Evolutionary conservation across 768 basidiomycete species (phyloP), one percentile per base, ranked within the genome.

Genomic region (Bullera alba): DNA sequence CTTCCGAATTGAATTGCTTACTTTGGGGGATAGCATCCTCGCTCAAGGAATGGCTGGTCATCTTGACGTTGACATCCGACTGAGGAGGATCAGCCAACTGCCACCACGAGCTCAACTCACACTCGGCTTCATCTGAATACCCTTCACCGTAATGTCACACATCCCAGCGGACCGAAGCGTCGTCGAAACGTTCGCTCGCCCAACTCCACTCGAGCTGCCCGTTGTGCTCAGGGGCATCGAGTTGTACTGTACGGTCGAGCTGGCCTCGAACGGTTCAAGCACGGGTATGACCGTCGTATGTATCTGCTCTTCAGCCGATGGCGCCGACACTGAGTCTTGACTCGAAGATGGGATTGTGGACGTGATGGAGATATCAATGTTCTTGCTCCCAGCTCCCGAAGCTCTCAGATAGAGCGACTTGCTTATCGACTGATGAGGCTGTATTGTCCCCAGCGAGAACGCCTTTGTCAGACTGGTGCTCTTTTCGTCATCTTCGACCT

Each of bases 361-460:
- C 49, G 83, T 84, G 29, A 92, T 74, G 0, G 88, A 90, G 29
- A 93, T 75, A 64, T 95, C 91, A 47, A 95, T 70, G 37, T 81
- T 77, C 37, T 89, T 79, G 46, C 85, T 80, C 1, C 85, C 87
- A 1, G 79, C 74, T 1, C 78, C 84, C 0, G 77, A 75, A 58
- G 79, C 82, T 34, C 76, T 71, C 29, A 93, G 75, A 59, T 78
- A 75, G 30, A 96, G 65, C 7, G 81, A 83, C 68, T 85, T 87
- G 42, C 77, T 57, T 2, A 75, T 75, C 29, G 75, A 79, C 1
- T 75, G 76, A 1, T 84, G 83, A 0, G 86, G 81, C 1, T 75
- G 57, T 17, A 93, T 68, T 1, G 72, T 65, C 14, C 89, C 88
- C 50, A 88, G 79, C 5, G 76, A 66, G 37, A 90, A 72, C 17